A percentile compares a stretch with the other conserved stretches of the same genome.
These are phyloP conservation scores for Cytidiella melzeri DNA, from an alignment of 768 basidiomycete genomes.

Conservation along the genomic window DNA sequence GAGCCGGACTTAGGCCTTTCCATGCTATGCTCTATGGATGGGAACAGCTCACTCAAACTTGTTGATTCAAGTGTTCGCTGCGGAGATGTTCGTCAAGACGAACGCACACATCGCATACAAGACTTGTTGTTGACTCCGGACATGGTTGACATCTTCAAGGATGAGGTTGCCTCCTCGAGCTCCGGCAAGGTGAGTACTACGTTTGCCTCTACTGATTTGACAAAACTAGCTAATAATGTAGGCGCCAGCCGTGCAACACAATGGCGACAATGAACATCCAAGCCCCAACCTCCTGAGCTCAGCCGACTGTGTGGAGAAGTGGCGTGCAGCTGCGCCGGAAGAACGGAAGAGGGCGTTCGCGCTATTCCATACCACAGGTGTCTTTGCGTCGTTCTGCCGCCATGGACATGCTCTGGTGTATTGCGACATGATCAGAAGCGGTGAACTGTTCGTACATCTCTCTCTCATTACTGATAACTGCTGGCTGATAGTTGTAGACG, in stretches of 20 bases:
- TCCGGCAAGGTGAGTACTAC: slow-evolving; percentile 4
- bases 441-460: slow-evolving; percentile 20
- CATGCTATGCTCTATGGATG: too few relatives aligned
- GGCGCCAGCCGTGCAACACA: not conserved
- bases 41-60: slow-evolving; percentile 16
- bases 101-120: too few relatives aligned
- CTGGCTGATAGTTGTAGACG: slow-evolving; percentile 9
- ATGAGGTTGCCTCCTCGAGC: too few relatives aligned
- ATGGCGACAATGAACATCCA: not conserved
- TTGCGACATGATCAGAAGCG: slow-evolving; percentile 23
- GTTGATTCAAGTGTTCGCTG: slow-evolving; percentile 5
- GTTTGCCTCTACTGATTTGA: not conserved
- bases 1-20: slow-evolving; percentile 12
- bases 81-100: not conserved
- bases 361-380: slow-evolving; percentile 16
- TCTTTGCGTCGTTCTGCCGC: slow-evolving; percentile 18
- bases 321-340: too few relatives aligned
- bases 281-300: too few relatives aligned
- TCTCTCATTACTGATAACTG: not conserved
- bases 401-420: slow-evolving; percentile 16
- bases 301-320: too few relatives aligned
- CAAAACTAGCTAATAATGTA: not conserved
- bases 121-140: slow-evolving; percentile 8
- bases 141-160: slow-evolving; percentile 17
- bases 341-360: too few relatives aligned